Evolutionary conservation across 208 protist species (phyloP).

Genomic region (Crithidia sp.): DNA sequence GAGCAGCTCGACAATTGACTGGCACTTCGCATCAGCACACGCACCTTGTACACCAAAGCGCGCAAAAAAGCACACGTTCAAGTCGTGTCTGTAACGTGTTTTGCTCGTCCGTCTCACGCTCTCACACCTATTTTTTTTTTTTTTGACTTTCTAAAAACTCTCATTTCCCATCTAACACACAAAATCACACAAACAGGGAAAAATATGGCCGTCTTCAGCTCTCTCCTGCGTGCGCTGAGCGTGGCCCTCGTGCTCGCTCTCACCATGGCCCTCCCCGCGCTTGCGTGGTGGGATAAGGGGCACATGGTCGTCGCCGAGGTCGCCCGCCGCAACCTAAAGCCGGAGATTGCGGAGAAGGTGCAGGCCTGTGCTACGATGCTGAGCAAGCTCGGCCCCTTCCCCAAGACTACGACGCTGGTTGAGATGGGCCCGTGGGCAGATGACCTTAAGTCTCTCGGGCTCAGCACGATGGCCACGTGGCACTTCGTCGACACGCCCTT

Average conservation of each 20-base stretch:
- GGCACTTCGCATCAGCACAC: too few species aligned
- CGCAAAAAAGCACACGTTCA: too few species aligned
- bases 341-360: slow-evolving; percentile 23
- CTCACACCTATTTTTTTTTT: neutral
- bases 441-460: slow-evolving; percentile 46
- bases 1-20: too few species aligned
- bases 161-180: neutral
- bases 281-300: slow-evolving; percentile 65
- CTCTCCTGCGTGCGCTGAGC: slow-evolving; percentile 6
- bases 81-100: too few species aligned
- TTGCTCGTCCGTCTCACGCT: too few species aligned
- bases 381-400: slow-evolving; percentile 38
- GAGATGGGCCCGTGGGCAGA: slow-evolving; percentile 60
- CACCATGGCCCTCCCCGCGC: slow-evolving; percentile 10
- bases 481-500: slow-evolving; percentile 58
- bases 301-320: slow-evolving; percentile 71
- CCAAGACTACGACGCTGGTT: slow-evolving; percentile 45
- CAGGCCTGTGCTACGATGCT: slow-evolving; percentile 30
- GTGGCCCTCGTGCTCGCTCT: slow-evolving; percentile 6
- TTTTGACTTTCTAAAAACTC: neutral
- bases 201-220: slow-evolving; percentile 8
- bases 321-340: slow-evolving; percentile 41
- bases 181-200: neutral
- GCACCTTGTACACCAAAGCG: too few species aligned
- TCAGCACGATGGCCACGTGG: slow-evolving; percentile 48